phyloP scores from a whole-genome alignment of 768 basidiomycete genomes.

The Termitomyces sp. region DNA sequence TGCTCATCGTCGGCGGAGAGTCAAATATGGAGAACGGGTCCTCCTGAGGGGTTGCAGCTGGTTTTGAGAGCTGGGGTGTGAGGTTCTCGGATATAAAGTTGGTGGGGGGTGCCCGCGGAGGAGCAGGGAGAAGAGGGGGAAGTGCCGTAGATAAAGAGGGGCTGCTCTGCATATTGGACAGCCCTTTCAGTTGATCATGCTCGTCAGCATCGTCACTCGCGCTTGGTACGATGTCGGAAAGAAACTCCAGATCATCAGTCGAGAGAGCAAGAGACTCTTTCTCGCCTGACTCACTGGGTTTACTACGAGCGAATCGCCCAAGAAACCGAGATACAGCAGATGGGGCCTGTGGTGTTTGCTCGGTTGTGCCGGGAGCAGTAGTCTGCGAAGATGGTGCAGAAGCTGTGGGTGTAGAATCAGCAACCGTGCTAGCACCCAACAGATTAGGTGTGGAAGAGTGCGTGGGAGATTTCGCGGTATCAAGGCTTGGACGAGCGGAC shows the following conservation, averaged over 20 bases:
- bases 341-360: conserved; percentile 29
- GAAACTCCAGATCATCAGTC: conserved; percentile 77
- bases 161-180: conserved; percentile 40
- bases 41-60: conserved; percentile 9
- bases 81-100: not conserved
- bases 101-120: conserved; percentile 21
- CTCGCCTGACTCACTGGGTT: conserved; percentile 28
- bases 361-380: conserved; percentile 14
- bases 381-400: conserved; percentile 11
- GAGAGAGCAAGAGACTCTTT: conserved; percentile 68
- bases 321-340: conserved; percentile 86
- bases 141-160: conserved; percentile 37
- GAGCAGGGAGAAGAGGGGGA: conserved; percentile 43
- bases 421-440: conserved; percentile 1
- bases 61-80: not conserved
- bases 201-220: conserved; percentile 38
- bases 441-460: conserved; percentile 10
- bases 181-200: conserved; percentile 27
- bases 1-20: conserved; percentile 11
- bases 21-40: conserved; percentile 28
- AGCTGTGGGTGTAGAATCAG: not conserved
- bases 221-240: conserved; percentile 66
- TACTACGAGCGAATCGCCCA: conserved; percentile 62
- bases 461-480: conserved; percentile 9
- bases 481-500: conserved; percentile 23